These are phyloP conservation scores for Citrus inodora DNA, from an alignment of 345 rosid genomes.

Conservation along the genomic window DNA sequence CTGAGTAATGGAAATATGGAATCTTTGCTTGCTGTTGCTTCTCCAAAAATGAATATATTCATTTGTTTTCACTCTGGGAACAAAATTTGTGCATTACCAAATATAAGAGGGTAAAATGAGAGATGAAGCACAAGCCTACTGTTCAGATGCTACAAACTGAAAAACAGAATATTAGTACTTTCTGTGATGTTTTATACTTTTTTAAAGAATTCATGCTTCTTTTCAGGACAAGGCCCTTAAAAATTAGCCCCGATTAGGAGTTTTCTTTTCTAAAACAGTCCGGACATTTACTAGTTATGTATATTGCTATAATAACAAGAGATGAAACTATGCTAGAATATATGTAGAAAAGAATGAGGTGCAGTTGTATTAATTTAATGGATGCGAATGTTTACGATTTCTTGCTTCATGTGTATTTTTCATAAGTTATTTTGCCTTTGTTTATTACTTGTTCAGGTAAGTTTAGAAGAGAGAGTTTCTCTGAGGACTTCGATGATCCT, in stretches of 20 bases:
- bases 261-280: not conserved
- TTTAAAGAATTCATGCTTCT: not conserved
- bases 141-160: not conserved
- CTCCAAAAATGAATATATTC: too few relatives aligned
- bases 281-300: not conserved
- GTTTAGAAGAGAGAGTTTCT: conserved; percentile 35
- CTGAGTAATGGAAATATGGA: too few relatives aligned
- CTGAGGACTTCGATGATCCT: conserved; percentile 40
- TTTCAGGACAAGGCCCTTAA: not conserved
- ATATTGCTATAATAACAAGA: not conserved
- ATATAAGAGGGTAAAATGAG: not conserved
- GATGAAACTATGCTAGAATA: not conserved
- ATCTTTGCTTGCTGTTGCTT: too few relatives aligned
- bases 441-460: conserved; percentile 35
- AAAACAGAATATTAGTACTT: not conserved
- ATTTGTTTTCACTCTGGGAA: too few relatives aligned
- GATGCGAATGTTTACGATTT: not conserved
- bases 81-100: not conserved
- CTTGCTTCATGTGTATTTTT: not conserved
- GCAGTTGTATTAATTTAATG: not conserved
- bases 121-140: not conserved
- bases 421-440: not conserved
- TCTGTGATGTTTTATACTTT: not conserved
- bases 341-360: not conserved
- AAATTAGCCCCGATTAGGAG: too few relatives aligned